Conservation (phyloP, 1,284 basidiomycete genomes). For the Ceratobasidium sp. region DNA sequence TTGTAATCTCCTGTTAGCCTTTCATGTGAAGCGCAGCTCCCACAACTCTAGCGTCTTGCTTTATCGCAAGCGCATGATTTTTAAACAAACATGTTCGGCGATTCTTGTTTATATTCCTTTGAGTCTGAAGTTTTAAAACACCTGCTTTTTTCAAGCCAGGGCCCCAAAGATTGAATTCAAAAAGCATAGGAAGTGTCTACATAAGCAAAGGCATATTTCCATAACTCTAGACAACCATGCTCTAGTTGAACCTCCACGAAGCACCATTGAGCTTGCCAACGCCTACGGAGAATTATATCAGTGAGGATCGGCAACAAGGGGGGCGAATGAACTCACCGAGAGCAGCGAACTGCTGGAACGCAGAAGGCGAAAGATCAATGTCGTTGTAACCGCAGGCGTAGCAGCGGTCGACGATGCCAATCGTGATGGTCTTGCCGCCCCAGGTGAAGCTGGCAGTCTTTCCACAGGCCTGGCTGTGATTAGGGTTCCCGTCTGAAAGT, state of each 20-base stretch:
- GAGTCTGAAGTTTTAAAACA: background rate
- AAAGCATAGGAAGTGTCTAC: slow-evolving; percentile 11
- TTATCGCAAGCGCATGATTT: too few species aligned
- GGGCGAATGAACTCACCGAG: slow-evolving; percentile 9
- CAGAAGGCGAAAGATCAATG: too few species aligned
- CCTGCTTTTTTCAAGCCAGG: background rate
- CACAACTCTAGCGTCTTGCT: too few species aligned
- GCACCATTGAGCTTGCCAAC: slow-evolving; percentile 30
- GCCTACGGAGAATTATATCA: background rate
- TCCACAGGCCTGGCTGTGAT: too few species aligned
- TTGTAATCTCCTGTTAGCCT: too few species aligned
- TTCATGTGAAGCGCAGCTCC: too few species aligned
- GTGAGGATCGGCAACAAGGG: too few species aligned
- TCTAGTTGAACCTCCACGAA: slow-evolving; percentile 12
- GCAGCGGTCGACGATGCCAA: slow-evolving; percentile 44
- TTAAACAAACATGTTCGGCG: too few species aligned
- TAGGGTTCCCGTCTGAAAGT: slow-evolving; percentile 15
- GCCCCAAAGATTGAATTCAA: background rate
- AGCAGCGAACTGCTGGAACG: slow-evolving; percentile 38
- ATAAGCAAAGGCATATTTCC: background rate
- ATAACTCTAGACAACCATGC: background rate
- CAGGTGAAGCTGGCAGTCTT: slow-evolving; percentile 27
- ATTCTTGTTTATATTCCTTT: too few species aligned
- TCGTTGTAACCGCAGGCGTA: slow-evolving; percentile 41
- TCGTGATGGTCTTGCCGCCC: slow-evolving; percentile 41